Evolutionary conservation across 2,329 filamentous ascomycete genomes (phyloP).

Genomic region (Arthroderma sp.): DNA sequence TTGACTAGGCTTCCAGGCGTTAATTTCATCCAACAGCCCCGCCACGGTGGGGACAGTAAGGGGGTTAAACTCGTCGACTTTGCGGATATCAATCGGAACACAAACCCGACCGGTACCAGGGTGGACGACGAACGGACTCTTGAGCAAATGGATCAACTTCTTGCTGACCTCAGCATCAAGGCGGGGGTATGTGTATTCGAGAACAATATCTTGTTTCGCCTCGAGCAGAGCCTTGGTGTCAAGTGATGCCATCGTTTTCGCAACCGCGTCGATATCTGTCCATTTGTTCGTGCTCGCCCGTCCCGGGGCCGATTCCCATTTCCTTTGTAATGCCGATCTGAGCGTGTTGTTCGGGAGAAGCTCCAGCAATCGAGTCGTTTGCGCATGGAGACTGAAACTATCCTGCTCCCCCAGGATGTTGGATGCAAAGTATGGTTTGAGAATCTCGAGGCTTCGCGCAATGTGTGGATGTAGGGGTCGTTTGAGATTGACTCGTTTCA

Average conservation of each 20-base stretch:
- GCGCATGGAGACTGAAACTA: conserved; percentile 60
- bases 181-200: conserved; percentile 95
- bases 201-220: conserved; percentile 87
- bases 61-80: conserved; percentile 73
- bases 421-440: conserved; percentile 70
- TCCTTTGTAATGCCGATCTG: conserved; percentile 66
- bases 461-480: conserved; percentile 85
- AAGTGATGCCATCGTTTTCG: conserved; percentile 59
- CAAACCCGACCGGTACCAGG: conserved; percentile 88
- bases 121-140: conserved; percentile 92
- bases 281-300: conserved; percentile 72
- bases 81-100: conserved; percentile 73
- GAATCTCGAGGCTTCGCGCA: conserved; percentile 67
- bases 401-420: conserved; percentile 77
- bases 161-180: conserved; percentile 96
- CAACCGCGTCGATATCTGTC: conserved; percentile 81
- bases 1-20: conserved; percentile 50
- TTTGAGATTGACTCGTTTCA: conserved; percentile 73
- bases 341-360: conserved; percentile 70
- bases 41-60: conserved; percentile 80
- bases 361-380: conserved; percentile 64
- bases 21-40: conserved; percentile 69
- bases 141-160: conserved; percentile 95
- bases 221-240: conserved; percentile 63
- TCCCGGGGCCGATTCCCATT: conserved; percentile 76